These are phyloP conservation scores for Penicillium olsonii DNA, from an alignment of 2,329 filamentous ascomycete genomes.

Conservation along the genomic window DNA sequence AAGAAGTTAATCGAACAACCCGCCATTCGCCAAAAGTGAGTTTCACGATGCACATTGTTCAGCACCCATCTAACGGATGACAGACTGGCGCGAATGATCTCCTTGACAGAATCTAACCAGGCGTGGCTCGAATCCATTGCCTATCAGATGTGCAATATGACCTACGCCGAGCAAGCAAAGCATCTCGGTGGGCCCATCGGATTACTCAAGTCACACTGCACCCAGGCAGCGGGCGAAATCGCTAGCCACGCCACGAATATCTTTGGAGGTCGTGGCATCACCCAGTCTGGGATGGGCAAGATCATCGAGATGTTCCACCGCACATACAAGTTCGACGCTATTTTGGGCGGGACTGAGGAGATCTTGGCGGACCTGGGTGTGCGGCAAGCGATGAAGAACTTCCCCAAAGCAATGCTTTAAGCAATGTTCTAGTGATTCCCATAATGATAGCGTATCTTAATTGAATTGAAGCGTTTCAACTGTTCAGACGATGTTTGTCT, in stretches of 20 bases:
- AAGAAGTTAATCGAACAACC: slow-evolving; percentile 82
- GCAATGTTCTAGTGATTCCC: too few relatives aligned
- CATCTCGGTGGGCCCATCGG: slow-evolving; percentile 79
- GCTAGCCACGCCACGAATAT: slow-evolving; percentile 84
- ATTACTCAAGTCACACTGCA: slow-evolving; percentile 76
- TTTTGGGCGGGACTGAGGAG: slow-evolving; percentile 80
- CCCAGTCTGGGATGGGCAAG: slow-evolving; percentile 78
- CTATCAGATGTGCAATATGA: slow-evolving; percentile 86
- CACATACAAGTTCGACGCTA: slow-evolving; percentile 79
- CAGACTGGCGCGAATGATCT: slow-evolving; percentile 82
- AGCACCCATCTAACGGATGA: neutral
- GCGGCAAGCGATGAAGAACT: slow-evolving; percentile 77
- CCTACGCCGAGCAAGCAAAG: slow-evolving; percentile 72
- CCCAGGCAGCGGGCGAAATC: slow-evolving; percentile 76
- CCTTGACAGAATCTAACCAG: slow-evolving; percentile 77
- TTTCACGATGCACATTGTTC: slow-evolving; percentile 1
- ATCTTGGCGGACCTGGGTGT: slow-evolving; percentile 79
- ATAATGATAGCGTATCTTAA: neutral
- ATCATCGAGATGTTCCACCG: slow-evolving; percentile 83
- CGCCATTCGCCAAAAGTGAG: slow-evolving; percentile 75
- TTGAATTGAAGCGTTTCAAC: neutral
- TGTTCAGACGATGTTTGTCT: slow-evolving; percentile 1
- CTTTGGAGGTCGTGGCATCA: slow-evolving; percentile 79
- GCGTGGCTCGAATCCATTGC: slow-evolving; percentile 83
- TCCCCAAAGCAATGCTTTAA: slow-evolving; percentile 84